A percentile compares a stretch with the other conserved stretches of the same genome.
phyloP scores from a whole-genome alignment of 495 filamentous ascomycete genomes.

The Penicillium fimorum region DNA sequence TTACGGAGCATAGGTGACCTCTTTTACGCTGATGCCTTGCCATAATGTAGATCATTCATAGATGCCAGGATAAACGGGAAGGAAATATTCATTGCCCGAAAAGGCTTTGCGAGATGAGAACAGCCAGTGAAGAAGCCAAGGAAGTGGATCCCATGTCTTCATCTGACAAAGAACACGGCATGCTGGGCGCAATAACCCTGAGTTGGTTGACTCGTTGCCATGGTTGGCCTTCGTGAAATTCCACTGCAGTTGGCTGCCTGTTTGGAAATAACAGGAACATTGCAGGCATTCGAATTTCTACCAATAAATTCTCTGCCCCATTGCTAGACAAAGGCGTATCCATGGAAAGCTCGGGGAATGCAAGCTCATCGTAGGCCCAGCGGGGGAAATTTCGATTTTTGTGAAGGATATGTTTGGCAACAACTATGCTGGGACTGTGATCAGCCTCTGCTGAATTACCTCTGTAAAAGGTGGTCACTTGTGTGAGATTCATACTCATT shows the following conservation, averaged over 20 bases:
- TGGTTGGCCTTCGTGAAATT: background rate
- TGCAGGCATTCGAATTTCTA: background rate
- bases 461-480: background rate
- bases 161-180: background rate
- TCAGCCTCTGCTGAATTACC: background rate
- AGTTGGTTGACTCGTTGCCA: background rate
- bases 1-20: background rate
- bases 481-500: constrained; percentile 5
- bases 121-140: background rate
- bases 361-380: background rate
- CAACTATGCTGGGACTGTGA: background rate
- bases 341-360: background rate
- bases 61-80: background rate
- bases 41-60: background rate
- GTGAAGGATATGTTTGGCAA: background rate
- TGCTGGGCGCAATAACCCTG: background rate
- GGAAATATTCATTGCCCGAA: background rate
- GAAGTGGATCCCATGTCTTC: background rate
- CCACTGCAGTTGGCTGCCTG: background rate
- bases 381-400: background rate
- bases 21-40: background rate
- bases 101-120: background rate
- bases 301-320: background rate
- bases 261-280: background rate
- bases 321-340: background rate